Conservation (phyloP, 2,329 filamentous ascomycete species). For the Ceratocystis ficicola region DNA sequence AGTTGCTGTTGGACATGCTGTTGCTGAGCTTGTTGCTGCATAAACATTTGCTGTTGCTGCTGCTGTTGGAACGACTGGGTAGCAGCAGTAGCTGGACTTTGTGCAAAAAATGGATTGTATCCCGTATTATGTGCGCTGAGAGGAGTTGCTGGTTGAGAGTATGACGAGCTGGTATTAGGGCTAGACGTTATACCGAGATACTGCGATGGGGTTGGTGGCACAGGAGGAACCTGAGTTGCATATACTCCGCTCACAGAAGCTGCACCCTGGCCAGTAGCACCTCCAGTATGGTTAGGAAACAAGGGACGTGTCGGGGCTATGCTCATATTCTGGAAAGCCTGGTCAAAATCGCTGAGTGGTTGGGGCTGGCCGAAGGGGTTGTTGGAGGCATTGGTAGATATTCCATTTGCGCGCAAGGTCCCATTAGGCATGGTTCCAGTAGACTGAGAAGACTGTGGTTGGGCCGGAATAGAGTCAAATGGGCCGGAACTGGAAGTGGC, state of each 20-base stretch:
- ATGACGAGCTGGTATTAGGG: conserved; percentile 22
- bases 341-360: conserved; percentile 40
- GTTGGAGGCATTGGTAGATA: conserved; percentile 31
- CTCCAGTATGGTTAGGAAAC: conserved; percentile 67
- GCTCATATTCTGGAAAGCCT: conserved; percentile 43
- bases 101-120: conserved; percentile 18
- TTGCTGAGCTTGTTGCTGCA: conserved; percentile 32
- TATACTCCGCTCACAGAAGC: conserved; percentile 17
- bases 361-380: conserved; percentile 56
- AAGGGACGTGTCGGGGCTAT: conserved; percentile 43
- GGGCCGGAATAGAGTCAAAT: conserved; percentile 49
- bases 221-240: conserved; percentile 48
- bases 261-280: conserved; percentile 34
- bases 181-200: conserved; percentile 28
- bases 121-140: conserved; percentile 20
- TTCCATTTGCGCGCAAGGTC: conserved; percentile 39
- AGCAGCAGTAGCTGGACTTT: background rate
- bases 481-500: conserved; percentile 49
- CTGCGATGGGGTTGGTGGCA: conserved; percentile 49
- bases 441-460: conserved; percentile 52
- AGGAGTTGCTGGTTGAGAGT: conserved; percentile 17
- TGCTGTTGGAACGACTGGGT: background rate
- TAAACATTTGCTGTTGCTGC: conserved; percentile 25
- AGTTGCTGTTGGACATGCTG: conserved; percentile 15
- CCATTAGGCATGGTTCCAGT: conserved; percentile 49